These are phyloP conservation scores for Tripterygium wilfordii DNA, from an alignment of 177 flowering plant genomes.

Conservation along the genomic window DNA sequence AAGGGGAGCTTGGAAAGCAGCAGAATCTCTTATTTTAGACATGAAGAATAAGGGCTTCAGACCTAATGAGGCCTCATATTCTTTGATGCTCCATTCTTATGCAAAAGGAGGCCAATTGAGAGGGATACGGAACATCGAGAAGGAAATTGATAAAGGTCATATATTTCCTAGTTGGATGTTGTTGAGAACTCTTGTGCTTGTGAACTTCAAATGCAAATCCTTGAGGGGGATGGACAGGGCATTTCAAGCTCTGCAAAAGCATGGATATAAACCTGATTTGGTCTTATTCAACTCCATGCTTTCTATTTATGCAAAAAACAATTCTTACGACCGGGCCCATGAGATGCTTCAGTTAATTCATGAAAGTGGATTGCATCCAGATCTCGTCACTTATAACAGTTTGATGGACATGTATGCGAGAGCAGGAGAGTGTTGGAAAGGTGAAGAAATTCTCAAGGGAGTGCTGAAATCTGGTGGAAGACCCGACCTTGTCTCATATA, in stretches of 20 bases:
- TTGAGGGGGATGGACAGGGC: slow-evolving; percentile 74
- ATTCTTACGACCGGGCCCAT: slow-evolving; percentile 56
- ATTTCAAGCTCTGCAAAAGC: slow-evolving; percentile 39
- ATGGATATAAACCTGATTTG: slow-evolving; percentile 74
- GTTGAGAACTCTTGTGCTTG: slow-evolving; percentile 68
- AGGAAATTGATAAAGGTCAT: slow-evolving; percentile 50
- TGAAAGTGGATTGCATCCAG: slow-evolving; percentile 58
- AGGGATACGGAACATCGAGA: slow-evolving; percentile 54
- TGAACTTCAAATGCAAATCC: slow-evolving; percentile 53
- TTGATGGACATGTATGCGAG: slow-evolving; percentile 90
- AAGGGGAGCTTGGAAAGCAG: slow-evolving; percentile 69
- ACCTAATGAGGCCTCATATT: slow-evolving; percentile 71
- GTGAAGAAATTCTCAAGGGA: slow-evolving; percentile 66
- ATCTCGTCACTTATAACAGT: slow-evolving; percentile 74
- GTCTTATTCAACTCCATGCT: slow-evolving; percentile 73
- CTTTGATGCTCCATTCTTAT: slow-evolving; percentile 68
- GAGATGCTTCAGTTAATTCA: slow-evolving; percentile 54
- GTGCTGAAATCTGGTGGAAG: slow-evolving; percentile 38
- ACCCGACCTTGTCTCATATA: slow-evolving; percentile 82
- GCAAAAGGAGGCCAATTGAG: slow-evolving; percentile 59
- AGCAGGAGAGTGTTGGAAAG: slow-evolving; percentile 72
- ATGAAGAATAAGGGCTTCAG: slow-evolving; percentile 70
- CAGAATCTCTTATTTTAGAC: slow-evolving; percentile 68
- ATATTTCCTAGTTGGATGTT: slow-evolving; percentile 78
- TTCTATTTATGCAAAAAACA: slow-evolving; percentile 61